Evolutionary conservation across 1,284 basidiomycete species (phyloP), one percentile per base, ranked within the genome.

Genomic region (Cryptococcus sp.): DNA sequence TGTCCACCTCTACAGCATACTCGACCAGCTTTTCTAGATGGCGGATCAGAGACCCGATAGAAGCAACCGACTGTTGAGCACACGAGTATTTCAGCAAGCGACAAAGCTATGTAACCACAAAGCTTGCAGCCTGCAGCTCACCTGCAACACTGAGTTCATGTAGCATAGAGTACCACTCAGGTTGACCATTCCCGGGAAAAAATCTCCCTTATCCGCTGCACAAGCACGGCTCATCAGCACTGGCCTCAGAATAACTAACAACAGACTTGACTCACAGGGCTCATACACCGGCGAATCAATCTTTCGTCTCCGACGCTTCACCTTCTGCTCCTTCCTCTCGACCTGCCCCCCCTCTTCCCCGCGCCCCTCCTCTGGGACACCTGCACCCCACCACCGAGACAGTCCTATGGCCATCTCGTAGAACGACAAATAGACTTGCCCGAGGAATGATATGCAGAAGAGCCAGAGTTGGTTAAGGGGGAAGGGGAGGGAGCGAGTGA

Each of bases 111-210:
- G 16, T 21, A n/a, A 9, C 47, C 47, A 42, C 15, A 42, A n/a
- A n/a, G n/a, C n/a, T n/a, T 35, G 18, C 5, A 24, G 33, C 21
- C 21, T 33, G 28, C 5, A 7, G 68, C 80, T 61, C 62, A 89
- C 91, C 83, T 94, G 91, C 11, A 95, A 78, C 3, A 91, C 92
- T 13, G 91, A 90, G 72, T 96, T 93, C 85, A 95, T 88, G 79
- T 94, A 96, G 71, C 92, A 95, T 62, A 94, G 88, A 50, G 90
- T 93, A 9, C 92, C 91, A n/a, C 89, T 91, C 38, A 92, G 86
- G 70, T 96, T 95, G 67, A 93, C 87, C 54, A 95, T 85, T 1
- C 91, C 92, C 5, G 89, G 87, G 76, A 89, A 94, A 67, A 84
- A 59, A 11, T 50, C 59, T n/a, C 53, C 57, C 13, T 38, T 46